phyloP scores from a whole-genome alignment of 1,139 yeast species.

The Nakaseomyces uthaithaninus region DNA sequence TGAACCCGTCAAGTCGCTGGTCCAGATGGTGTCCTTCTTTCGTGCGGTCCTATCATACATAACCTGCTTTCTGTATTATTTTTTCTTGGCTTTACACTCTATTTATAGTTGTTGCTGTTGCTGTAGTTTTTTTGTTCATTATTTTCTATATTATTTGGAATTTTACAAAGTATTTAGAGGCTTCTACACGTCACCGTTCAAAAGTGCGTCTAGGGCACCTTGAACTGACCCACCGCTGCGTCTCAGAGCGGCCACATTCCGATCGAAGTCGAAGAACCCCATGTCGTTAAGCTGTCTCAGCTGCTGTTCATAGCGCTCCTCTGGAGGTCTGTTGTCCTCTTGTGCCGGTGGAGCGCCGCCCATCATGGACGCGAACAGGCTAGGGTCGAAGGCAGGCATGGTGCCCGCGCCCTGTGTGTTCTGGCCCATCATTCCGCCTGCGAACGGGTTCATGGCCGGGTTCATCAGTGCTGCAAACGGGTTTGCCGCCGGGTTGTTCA shows the following conservation, averaged over 20 bases:
- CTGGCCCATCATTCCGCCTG: slow-evolving; percentile 18
- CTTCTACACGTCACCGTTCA: slow-evolving; percentile 42
- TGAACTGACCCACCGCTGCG: slow-evolving; percentile 96
- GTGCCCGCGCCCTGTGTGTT: slow-evolving; percentile 11
- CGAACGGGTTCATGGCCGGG: slow-evolving; percentile 39
- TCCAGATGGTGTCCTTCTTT: too few species aligned
- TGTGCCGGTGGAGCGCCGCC: slow-evolving; percentile 32
- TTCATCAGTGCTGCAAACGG: slow-evolving; percentile 46
- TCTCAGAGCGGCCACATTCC: slow-evolving; percentile 83
- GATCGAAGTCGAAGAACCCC: slow-evolving; percentile 91
- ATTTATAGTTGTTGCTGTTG: too few species aligned
- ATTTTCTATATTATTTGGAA: too few species aligned
- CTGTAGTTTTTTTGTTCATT: too few species aligned
- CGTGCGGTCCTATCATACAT: too few species aligned
- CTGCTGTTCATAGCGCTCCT: slow-evolving; percentile 86
- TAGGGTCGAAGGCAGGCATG: slow-evolving; percentile 33
- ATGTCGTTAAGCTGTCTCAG: slow-evolving; percentile 89
- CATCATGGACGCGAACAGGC: slow-evolving; percentile 36
- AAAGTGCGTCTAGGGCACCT: slow-evolving; percentile 86
- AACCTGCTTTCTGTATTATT: too few species aligned
- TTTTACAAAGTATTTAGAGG: too few species aligned
- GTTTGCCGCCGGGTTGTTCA: slow-evolving; percentile 33
- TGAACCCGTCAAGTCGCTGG: too few species aligned
- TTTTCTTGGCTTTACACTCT: too few species aligned
- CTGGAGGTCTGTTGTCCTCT: slow-evolving; percentile 82